phyloP scores from a whole-genome alignment of 169 alveolate species.

The Cardiosporidium cionae region DNA sequence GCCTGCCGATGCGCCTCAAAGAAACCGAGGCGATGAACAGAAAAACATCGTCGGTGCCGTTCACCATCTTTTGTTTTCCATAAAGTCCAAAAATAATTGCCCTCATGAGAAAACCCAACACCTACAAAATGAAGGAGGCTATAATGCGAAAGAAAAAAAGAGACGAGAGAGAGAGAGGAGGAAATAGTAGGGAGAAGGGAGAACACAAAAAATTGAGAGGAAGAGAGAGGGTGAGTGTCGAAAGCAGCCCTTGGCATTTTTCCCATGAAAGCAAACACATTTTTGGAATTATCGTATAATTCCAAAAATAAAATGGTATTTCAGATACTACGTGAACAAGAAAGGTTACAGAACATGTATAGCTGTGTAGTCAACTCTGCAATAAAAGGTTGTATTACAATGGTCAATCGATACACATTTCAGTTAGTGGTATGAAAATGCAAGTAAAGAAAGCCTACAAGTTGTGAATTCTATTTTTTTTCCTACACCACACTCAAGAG shows the following conservation, averaged over 20 bases:
- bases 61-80: slow-evolving; percentile 23
- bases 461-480: background rate
- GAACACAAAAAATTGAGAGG: too few relatives aligned
- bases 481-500: background rate
- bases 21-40: background rate
- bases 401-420: too few relatives aligned
- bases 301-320: too few relatives aligned
- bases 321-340: too few relatives aligned
- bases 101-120: slow-evolving; percentile 1
- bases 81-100: slow-evolving; percentile 8
- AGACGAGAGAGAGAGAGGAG: background rate
- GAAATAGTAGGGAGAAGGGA: background rate
- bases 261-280: background rate
- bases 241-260: background rate
- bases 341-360: too few relatives aligned
- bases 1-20: slow-evolving; percentile 34
- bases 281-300: too few relatives aligned
- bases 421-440: too few relatives aligned
- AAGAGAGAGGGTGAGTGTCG: too few relatives aligned
- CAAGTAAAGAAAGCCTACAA: too few relatives aligned
- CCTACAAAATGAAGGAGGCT: slow-evolving; percentile 10
- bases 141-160: background rate
- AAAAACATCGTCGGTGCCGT: slow-evolving; percentile 15
- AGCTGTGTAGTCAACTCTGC: too few relatives aligned
- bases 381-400: too few relatives aligned